Evolutionary conservation across 2,329 filamentous ascomycete species (phyloP).

Genomic region (Sclerotinia glacialis): DNA sequence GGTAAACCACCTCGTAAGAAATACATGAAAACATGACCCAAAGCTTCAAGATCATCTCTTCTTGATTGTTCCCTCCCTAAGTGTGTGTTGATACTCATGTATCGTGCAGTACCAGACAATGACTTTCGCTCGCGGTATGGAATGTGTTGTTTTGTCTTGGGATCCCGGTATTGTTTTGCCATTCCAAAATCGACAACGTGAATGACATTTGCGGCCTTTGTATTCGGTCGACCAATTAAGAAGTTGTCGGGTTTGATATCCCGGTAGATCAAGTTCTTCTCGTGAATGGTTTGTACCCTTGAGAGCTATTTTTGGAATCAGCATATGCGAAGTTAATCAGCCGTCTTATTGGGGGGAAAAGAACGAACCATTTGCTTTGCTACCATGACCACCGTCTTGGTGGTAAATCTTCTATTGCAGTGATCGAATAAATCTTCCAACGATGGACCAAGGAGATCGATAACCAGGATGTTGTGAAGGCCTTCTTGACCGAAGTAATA

Average conservation of each 20-base stretch:
- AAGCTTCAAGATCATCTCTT: conserved; percentile 89
- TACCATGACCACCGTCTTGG: conserved; percentile 99
- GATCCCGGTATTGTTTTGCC: conserved; percentile 98
- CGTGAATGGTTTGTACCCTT: conserved; percentile 88
- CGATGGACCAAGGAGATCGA: conserved; percentile 90
- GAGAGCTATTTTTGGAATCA: conserved; percentile 59
- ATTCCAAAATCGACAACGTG: conserved; percentile 99
- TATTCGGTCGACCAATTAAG: conserved; percentile 86
- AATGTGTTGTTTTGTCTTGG: conserved; percentile 98
- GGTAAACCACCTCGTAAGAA: conserved; percentile 68
- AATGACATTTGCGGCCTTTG: conserved; percentile 95
- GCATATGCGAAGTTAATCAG: background rate
- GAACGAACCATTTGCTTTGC: conserved; percentile 89
- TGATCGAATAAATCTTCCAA: conserved; percentile 97
- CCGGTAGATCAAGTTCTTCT: conserved; percentile 98
- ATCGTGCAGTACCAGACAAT: conserved; percentile 90
- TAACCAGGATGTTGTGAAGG: conserved; percentile 97
- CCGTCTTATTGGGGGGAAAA: background rate
- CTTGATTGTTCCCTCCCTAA: conserved; percentile 93
- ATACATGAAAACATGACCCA: conserved; percentile 74
- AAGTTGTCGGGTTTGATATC: conserved; percentile 99
- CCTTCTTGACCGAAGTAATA: conserved; percentile 99
- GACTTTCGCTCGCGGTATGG: conserved; percentile 97
- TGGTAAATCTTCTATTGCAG: conserved; percentile 90
- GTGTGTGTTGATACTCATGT: conserved; percentile 99